Evolutionary conservation across 2,329 filamentous ascomycete species (phyloP), one percentile per base, ranked within the genome.

Genomic region (Aspergillus latus): DNA sequence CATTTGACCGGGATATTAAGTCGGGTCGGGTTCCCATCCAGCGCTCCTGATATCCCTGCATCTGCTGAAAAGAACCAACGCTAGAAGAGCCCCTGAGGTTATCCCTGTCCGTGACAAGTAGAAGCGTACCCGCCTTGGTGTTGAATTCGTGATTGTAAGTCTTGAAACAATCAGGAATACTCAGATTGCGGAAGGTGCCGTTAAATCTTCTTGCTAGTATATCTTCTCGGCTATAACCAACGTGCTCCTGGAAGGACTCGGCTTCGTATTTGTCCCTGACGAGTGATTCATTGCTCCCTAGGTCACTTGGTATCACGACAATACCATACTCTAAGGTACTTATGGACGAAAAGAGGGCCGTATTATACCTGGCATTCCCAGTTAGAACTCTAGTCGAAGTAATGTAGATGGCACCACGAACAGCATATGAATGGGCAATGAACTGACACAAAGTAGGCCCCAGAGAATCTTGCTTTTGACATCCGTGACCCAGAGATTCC

Each of bases 401-500:
- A 10, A 39, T 10, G 37, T 13, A n/a, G n/a, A 15, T 39, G 37
- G 37, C 37, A 6, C 9, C 8, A 39, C 37, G 13, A 57, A 65
- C 59, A 66, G 15, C 45, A 66, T 16, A 59, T 66, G 64, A 51
- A 65, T 54, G 0, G 63, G 60, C 0, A 55, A 36, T 11, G 60
- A 4, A 55, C 52, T 8, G 50, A 60, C 1, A 8, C 60, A n/a
- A 2, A 66, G 29, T 0, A 61, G 5, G 4, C 1, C 26, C 21
- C 26, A 29, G 10, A 45, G 43, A 8, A 30, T 8, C 13, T 30
- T 29, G 1, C 43, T 5, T n/a, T 13, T 30, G 10, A 10, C 11
- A 57, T 10, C 58, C 61, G 63, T 4, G 62, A 39, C 1, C 5
- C 36, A 21, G 7, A 72, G 58, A 49, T 74, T 74, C 10, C 64